Percentiles rank a stretch among this genome's conserved stretches.
Conservation (phyloP, 2,329 filamentous ascomycete genomes). For the Alternaria arbusti region DNA sequence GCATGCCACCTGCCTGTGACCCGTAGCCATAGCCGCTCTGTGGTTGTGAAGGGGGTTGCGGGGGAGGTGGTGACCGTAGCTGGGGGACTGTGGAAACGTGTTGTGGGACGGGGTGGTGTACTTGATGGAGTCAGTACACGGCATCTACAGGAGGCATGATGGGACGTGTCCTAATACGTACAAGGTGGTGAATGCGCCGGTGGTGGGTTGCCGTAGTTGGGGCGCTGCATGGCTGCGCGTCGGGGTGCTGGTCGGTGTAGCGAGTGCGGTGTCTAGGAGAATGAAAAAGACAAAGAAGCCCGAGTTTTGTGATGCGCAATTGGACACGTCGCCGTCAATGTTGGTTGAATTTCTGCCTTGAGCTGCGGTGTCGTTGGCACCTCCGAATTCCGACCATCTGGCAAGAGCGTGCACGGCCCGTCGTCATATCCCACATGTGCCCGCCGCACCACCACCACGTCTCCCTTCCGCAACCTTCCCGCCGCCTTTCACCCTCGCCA, state of each 20-base stretch:
- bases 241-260: background rate
- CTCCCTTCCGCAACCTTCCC: conserved; percentile 4
- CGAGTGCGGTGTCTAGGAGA: background rate
- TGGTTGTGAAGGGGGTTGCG: conserved; percentile 72
- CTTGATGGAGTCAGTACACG: conserved; percentile 4
- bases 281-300: background rate
- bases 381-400: conserved; percentile 24
- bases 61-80: conserved; percentile 90
- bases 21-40: conserved; percentile 73
- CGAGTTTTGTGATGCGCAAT: background rate
- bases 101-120: conserved; percentile 93
- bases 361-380: conserved; percentile 13
- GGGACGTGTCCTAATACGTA: conserved; percentile 49
- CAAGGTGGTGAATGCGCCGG: conserved; percentile 80
- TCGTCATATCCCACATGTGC: conserved; percentile 35
- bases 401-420: conserved; percentile 28
- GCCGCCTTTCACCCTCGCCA: conserved; percentile 48
- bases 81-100: conserved; percentile 98
- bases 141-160: too few species aligned
- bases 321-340: conserved; percentile 10
- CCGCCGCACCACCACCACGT: conserved; percentile 7
- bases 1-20: conserved; percentile 61
- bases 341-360: conserved; percentile 17
- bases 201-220: conserved; percentile 74
- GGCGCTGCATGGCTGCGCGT: conserved; percentile 76